Conservation (phyloP, 441 rosid species). For the Pelargonium australe region DNA sequence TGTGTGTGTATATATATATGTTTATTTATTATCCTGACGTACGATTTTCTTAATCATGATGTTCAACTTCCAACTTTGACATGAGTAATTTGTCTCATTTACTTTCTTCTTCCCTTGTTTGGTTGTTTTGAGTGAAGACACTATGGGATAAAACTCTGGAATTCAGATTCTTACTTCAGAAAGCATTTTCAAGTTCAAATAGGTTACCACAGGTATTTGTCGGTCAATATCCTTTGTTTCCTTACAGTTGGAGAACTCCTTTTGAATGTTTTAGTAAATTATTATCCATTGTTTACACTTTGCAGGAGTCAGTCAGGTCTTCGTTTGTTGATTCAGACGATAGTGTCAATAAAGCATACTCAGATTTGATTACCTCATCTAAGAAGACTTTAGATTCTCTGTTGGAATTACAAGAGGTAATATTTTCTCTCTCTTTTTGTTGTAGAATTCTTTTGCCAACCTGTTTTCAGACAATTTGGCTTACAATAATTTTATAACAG, state of each 20-base stretch:
- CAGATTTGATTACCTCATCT: constrained; percentile 52
- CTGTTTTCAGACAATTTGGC: background rate
- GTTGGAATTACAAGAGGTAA: constrained; percentile 64
- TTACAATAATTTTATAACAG: background rate
- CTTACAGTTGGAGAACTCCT: background rate
- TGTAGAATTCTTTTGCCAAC: background rate
- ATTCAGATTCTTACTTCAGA: constrained; percentile 84
- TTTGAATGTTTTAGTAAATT: background rate
- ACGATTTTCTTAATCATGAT: background rate
- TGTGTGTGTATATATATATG: no score
- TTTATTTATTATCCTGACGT: background rate
- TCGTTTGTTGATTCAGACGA: constrained; percentile 54
- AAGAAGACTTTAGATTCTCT: constrained; percentile 71
- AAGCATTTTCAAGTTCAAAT: constrained; percentile 70
- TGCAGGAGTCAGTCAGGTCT: constrained; percentile 64
- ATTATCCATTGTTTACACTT: constrained; percentile 8
- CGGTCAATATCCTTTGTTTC: background rate
- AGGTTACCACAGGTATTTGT: constrained; percentile 60
- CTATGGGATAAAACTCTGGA: constrained; percentile 86
- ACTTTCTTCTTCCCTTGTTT: background rate
- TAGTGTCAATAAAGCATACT: constrained; percentile 49
- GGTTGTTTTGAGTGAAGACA: constrained; percentile 38
- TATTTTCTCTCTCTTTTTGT: background rate
- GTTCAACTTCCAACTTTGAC: background rate
- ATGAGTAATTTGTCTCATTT: background rate